Evolutionary conservation across 116 monocot genomes (phyloP), one percentile per base, ranked within the genome.

Genomic region (Trichopus zeylanicus): DNA sequence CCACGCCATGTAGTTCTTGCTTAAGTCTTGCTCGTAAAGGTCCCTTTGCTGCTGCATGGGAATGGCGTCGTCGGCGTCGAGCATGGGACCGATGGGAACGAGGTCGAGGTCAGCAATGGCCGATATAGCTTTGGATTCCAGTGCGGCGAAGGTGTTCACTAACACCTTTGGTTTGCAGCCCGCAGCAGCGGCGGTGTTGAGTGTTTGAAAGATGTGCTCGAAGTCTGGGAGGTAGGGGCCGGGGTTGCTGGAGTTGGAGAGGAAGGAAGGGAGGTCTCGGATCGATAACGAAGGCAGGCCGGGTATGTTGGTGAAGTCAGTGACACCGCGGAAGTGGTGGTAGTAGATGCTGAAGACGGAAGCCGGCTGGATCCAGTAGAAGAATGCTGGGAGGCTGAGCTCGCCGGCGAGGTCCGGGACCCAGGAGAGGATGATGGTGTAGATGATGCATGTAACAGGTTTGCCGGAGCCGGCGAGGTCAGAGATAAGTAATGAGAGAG

Each of bases 341-440:
- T 42, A 42, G 42, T 42, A 42, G n/a, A 42, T 42, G 12, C 18
- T 13, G 42, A 42, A 42, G 42, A 42, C 42, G 42, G 42, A 42
- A n/a, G 42, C 42, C 16, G 42, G 42, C n/a, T 42, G 42, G 42
- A 42, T 42, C 42, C 42, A 42, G 42, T 18, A 42, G 42, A 42
- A 42, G 42, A 42, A 42, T 13, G 7, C 13, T 16, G 42, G 42
- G 42, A 42, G 13, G 42, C 13, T 13, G 42, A 42, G 13, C 12
- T 42, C 42, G 13, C 42, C 42, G 42, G 42, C 42, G 12, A 42
- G 8, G 42, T 42, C 42, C 0, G 42, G 18, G 42, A 42, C 12
- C 42, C 42, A 42, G n/a, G 42, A 42, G 8, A 42, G n/a, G 42
- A 42, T 1, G 4, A 42, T 42, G 13, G 42, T 42, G 42, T 42